Percentiles rank a stretch among this genome's conserved stretches.
phyloP scores from a whole-genome alignment of 805 yeast genomes.

The Yarrowia deformans region DNA sequence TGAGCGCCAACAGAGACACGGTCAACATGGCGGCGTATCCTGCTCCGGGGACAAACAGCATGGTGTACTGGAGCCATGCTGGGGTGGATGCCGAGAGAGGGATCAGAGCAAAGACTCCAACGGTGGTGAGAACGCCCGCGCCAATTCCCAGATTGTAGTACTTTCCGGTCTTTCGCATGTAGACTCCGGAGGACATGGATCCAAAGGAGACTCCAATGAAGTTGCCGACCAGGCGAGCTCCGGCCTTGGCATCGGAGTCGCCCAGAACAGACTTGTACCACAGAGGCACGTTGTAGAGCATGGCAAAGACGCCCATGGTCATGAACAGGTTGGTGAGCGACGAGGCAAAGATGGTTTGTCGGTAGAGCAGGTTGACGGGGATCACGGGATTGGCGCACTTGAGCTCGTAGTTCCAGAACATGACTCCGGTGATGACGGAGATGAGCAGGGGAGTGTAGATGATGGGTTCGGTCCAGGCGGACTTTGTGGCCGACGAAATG shows the following conservation, averaged over 20 bases:
- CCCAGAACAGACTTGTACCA: constrained; percentile 64
- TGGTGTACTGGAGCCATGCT: constrained; percentile 53
- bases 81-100: constrained; percentile 44
- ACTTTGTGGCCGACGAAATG: constrained; percentile 65
- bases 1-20: constrained; percentile 73
- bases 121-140: constrained; percentile 55
- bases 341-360: constrained; percentile 66
- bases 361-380: constrained; percentile 51
- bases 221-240: constrained; percentile 59
- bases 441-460: constrained; percentile 52
- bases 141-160: constrained; percentile 60
- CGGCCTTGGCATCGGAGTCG: constrained; percentile 63
- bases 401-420: constrained; percentile 61
- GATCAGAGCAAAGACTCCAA: constrained; percentile 57
- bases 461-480: constrained; percentile 56
- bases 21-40: constrained; percentile 75
- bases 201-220: constrained; percentile 73
- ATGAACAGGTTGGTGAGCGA: constrained; percentile 73
- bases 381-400: constrained; percentile 53
- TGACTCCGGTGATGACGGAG: constrained; percentile 50
- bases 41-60: constrained; percentile 63
- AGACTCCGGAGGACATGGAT: constrained; percentile 69
- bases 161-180: constrained; percentile 71
- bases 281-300: constrained; percentile 74
- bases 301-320: constrained; percentile 71